A percentile compares a stretch with the other conserved stretches of the same genome.
Evolutionary conservation across 23 red algal species (phyloP).

Genomic region (Gracilaria gracilis): DNA sequence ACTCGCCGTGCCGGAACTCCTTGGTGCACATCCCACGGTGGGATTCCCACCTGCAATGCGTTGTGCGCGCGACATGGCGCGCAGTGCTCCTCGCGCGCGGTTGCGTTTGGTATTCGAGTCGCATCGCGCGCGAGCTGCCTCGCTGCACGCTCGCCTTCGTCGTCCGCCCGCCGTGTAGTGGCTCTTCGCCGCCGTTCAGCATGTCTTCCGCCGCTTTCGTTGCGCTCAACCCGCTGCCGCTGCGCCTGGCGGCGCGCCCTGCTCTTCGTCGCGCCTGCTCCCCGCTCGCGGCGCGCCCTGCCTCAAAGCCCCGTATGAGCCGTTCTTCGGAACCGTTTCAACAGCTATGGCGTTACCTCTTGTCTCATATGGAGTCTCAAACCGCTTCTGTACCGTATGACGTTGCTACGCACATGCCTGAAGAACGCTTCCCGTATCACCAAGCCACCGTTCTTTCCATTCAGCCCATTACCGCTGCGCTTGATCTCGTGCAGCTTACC

Average conservation of each 20-base stretch:
- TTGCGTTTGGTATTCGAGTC: not conserved
- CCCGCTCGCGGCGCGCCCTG: not conserved
- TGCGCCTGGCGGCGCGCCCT: not conserved
- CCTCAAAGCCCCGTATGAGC: not conserved
- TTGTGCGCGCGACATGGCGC: not conserved
- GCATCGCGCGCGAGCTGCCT: not conserved
- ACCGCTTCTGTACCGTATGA: not conserved
- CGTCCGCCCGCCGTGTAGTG: not conserved
- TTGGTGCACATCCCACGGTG: not conserved
- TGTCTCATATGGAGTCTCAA: not conserved
- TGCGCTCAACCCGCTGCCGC: conserved; percentile 1
- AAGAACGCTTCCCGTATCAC: not conserved
- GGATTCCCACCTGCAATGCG: no score
- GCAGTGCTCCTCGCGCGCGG: not conserved
- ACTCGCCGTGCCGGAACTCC: not conserved
- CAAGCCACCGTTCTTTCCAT: conserved; percentile 13
- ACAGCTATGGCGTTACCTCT: not conserved
- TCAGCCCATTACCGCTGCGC: conserved; percentile 27
- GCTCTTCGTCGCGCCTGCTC: not conserved
- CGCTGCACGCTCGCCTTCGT: not conserved
- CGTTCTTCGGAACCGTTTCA: not conserved
- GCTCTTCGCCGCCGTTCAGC: not conserved
- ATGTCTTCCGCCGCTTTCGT: not conserved
- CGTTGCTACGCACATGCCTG: not conserved
- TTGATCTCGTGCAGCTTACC: conserved; percentile 51